These are phyloP conservation scores for Cordyceps farinosa DNA, from an alignment of 2,329 filamentous ascomycete genomes.

Conservation along the genomic window DNA sequence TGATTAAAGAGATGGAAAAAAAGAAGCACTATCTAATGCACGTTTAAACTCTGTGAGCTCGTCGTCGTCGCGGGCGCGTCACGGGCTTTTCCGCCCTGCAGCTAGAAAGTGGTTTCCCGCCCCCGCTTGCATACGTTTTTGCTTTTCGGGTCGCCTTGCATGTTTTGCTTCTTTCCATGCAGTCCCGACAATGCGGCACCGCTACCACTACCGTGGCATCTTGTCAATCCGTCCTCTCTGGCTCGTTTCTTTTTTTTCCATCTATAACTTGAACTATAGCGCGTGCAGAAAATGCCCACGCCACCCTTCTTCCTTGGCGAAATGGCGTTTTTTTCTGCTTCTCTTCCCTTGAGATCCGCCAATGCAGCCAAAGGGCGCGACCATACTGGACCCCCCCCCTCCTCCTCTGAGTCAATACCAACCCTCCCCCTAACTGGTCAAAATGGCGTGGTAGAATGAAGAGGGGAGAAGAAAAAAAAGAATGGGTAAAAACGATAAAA, in stretches of 20 bases:
- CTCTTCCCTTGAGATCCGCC: constrained; percentile 3
- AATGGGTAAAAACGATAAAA: background rate
- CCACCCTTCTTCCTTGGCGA: background rate
- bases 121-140: background rate
- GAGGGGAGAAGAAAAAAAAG: background rate
- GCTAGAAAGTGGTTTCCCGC: background rate
- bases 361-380: background rate
- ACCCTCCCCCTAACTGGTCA: background rate
- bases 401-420: background rate
- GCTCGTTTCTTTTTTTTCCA: background rate
- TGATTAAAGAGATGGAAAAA: background rate
- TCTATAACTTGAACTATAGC: background rate
- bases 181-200: constrained; percentile 9
- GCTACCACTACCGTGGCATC: no score
- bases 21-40: background rate
- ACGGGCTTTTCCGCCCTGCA: constrained; percentile 3
- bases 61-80: background rate
- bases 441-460: background rate
- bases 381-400: background rate
- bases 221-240: no score
- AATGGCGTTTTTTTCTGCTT: background rate
- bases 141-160: constrained; percentile 11
- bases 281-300: no score
- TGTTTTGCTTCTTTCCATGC: background rate
- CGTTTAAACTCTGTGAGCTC: background rate